These are phyloP conservation scores for Diaporthe sp. DNA, from an alignment of 2,329 filamentous ascomycete species.

Conservation along the genomic window DNA sequence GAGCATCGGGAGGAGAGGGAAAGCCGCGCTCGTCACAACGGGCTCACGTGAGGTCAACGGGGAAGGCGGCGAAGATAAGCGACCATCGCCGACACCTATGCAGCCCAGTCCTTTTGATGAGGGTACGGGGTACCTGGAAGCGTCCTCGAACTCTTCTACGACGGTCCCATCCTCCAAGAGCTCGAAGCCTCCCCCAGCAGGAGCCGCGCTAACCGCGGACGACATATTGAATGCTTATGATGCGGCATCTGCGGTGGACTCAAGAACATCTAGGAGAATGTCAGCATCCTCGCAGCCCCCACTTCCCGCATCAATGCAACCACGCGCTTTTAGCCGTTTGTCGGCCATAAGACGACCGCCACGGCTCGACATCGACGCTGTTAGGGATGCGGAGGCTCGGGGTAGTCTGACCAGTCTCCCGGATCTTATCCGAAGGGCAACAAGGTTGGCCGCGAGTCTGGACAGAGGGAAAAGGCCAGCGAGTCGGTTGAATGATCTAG, in stretches of 20 bases:
- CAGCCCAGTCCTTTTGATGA: constrained; percentile 52
- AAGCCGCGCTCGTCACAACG: constrained; percentile 63
- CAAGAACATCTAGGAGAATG: constrained; percentile 43
- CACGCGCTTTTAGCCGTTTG: constrained; percentile 54
- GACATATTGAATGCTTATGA: constrained; percentile 62
- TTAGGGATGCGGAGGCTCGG: constrained; percentile 82
- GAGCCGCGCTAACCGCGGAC: constrained; percentile 51
- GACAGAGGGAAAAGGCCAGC: constrained; percentile 79
- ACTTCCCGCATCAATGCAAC: constrained; percentile 34
- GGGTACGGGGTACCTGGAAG: constrained; percentile 59
- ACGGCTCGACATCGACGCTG: constrained; percentile 82
- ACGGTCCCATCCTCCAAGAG: constrained; percentile 48
- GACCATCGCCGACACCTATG: constrained; percentile 50
- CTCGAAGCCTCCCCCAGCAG: constrained; percentile 38
- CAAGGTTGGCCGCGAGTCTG: constrained; percentile 85
- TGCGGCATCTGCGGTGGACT: constrained; percentile 57
- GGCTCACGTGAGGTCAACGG: constrained; percentile 35
- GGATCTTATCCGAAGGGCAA: constrained; percentile 90
- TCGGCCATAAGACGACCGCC: constrained; percentile 74
- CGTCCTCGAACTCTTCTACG: constrained; percentile 58
- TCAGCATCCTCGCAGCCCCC: constrained; percentile 40
- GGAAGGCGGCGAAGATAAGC: constrained; percentile 42
- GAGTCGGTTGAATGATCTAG: constrained; percentile 66
- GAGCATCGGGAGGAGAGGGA: constrained; percentile 70
- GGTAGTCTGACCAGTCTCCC: constrained; percentile 92